Base-by-base conservation (phyloP, 345 rosid species). In the Moricandia moricandioides region DNA sequence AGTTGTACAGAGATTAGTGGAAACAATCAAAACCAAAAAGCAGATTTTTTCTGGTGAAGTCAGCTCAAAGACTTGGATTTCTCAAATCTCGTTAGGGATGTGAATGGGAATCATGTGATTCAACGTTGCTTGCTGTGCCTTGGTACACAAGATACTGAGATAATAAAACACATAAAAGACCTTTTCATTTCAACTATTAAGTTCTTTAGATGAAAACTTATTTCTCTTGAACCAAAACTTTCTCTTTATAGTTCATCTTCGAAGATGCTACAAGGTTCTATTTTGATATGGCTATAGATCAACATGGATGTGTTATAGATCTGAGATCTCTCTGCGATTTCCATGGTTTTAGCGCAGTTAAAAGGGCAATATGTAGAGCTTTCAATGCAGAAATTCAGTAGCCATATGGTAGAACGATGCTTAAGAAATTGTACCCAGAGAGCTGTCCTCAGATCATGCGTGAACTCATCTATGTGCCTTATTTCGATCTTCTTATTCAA, bases 111-210 rank as follows among this genome's bases (percentile, higher is more conserved):
- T 69, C 93, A 88, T 77, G 90, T 88, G 3, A 79, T 85, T 4
- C 89, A 88, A 78, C 89, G 88, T 40, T 88, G 93, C 83, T 84
- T 88, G 81, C 85, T 80, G 35, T 85, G 83, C 68, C 82, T 88
- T 73, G 65, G 73, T 52, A 71, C 73, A 69, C 82, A 84, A 76
- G 88, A 88, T 68, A 85, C 83, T 54, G 79, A 80, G 89, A 90
- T 88, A 56, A 34, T 35, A 12, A 7, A 0, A 17, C 5, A 10
- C 0, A 13, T 5, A 9, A 5, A 4, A 29, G 0, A 7, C 7
- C 9, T 30, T 30, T 70, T 57, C 13, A 21, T 35, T 51, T 10
- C 40, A n/a, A 5, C 0, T 31, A 56, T 47, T 43, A 21, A 21
- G 24, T 21, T 61, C 10, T 8, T 47, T 11, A 31, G 14, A 51